Conservation (phyloP, 169 alveolate species). For the Miamiensis avidus region DNA sequence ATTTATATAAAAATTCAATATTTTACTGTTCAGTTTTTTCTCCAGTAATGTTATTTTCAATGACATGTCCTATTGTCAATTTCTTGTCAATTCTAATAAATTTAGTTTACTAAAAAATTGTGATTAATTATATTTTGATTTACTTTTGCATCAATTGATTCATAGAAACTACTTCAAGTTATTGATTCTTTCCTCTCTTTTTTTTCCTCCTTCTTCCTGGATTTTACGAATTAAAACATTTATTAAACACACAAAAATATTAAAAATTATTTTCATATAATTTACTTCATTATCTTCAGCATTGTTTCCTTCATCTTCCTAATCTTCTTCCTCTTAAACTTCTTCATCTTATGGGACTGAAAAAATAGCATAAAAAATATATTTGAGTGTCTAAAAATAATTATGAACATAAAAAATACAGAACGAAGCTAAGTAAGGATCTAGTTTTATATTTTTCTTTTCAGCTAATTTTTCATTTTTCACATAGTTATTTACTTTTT, state of each 20-base stretch:
- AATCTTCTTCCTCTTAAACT: background rate
- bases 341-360: background rate
- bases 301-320: background rate
- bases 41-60: background rate
- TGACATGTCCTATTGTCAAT: background rate
- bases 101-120: too few relatives aligned
- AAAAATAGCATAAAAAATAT: too few relatives aligned
- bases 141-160: background rate
- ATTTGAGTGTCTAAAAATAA: too few relatives aligned
- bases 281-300: background rate
- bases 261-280: background rate
- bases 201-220: too few relatives aligned
- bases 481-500: too few relatives aligned
- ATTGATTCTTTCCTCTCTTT: background rate
- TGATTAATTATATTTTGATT: too few relatives aligned
- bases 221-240: background rate
- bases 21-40: background rate
- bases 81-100: background rate
- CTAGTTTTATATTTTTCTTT: background rate
- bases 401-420: background rate
- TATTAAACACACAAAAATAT: too few relatives aligned
- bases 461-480: background rate
- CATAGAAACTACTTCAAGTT: background rate
- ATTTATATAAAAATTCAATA: too few relatives aligned
- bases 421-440: background rate